Percentiles rank a stretch among this genome's conserved stretches.
phyloP scores from a whole-genome alignment of 345 rosid genomes.

The Leavenworthia alabamica region DNA sequence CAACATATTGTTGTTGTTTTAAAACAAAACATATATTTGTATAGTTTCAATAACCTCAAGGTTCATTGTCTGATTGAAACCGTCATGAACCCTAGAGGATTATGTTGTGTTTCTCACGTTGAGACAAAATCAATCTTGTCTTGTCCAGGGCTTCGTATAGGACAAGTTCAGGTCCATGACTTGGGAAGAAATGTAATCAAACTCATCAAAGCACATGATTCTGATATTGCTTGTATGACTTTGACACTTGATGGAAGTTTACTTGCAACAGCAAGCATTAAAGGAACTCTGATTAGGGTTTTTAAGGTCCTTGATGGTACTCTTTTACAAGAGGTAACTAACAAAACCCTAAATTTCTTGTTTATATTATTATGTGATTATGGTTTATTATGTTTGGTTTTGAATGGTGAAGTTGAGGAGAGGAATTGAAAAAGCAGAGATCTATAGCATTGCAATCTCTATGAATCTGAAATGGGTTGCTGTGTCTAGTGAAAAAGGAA shows the following conservation, averaged over 20 bases:
- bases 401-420: conserved; percentile 53
- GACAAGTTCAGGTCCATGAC: conserved; percentile 76
- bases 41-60: conserved; percentile 51
- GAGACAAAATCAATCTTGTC: conserved; percentile 56
- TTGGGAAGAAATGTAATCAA: conserved; percentile 56
- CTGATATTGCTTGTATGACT: conserved; percentile 59
- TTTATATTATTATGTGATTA: not conserved
- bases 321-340: conserved; percentile 68
- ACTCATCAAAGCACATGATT: conserved; percentile 63
- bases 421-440: conserved; percentile 76
- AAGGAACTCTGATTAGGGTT: conserved; percentile 81
- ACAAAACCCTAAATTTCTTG: not conserved
- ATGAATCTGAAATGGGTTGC: conserved; percentile 69
- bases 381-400: conserved; percentile 4
- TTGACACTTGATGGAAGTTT: conserved; percentile 70
- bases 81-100: conserved; percentile 53
- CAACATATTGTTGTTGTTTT: conserved; percentile 65
- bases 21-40: conserved; percentile 63
- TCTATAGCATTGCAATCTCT: conserved; percentile 62
- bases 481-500: conserved; percentile 75
- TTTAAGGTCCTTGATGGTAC: conserved; percentile 81
- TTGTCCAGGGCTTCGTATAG: conserved; percentile 67
- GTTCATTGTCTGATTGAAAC: conserved; percentile 64
- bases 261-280: conserved; percentile 76
- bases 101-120: conserved; percentile 72